phyloP scores from a whole-genome alignment of 176 grass and related monocot species.

The Triticum monococcum region DNA sequence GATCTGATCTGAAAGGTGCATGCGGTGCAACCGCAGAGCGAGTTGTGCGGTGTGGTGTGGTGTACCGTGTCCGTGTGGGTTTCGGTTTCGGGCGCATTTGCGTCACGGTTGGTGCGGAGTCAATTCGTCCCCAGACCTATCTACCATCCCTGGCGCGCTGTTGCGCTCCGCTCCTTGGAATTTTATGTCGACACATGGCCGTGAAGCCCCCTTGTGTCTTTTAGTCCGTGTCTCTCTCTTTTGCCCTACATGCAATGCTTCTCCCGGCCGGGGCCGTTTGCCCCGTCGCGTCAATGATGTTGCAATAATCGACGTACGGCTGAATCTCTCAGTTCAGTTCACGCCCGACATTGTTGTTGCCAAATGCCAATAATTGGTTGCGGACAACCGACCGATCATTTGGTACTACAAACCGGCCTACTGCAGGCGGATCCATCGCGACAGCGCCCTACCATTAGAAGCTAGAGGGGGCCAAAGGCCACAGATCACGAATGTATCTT shows the following conservation, averaged over 20 bases:
- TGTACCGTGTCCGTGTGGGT: background rate
- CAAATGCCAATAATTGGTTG: conserved; percentile 8
- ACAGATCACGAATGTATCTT: background rate
- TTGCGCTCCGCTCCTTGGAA: background rate
- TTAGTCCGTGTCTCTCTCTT: no score
- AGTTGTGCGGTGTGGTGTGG: background rate
- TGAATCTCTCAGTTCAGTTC: background rate
- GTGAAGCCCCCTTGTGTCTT: background rate
- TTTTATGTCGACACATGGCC: background rate
- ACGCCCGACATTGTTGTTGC: background rate
- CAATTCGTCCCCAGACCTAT: background rate
- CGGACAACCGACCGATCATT: background rate
- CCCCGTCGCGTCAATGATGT: no score
- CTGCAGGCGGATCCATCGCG: background rate
- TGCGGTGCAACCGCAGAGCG: background rate
- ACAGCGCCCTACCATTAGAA: background rate
- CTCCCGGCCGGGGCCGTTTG: background rate
- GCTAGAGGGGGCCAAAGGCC: background rate
- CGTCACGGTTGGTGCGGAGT: background rate
- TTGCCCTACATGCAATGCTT: background rate
- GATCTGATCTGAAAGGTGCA: background rate
- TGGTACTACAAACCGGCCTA: background rate
- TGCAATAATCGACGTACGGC: background rate
- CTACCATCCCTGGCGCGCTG: background rate
- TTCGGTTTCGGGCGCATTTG: background rate